phyloP scores from a whole-genome alignment of 2,329 filamentous ascomycete genomes.

The Paracamarosporium sp. region DNA sequence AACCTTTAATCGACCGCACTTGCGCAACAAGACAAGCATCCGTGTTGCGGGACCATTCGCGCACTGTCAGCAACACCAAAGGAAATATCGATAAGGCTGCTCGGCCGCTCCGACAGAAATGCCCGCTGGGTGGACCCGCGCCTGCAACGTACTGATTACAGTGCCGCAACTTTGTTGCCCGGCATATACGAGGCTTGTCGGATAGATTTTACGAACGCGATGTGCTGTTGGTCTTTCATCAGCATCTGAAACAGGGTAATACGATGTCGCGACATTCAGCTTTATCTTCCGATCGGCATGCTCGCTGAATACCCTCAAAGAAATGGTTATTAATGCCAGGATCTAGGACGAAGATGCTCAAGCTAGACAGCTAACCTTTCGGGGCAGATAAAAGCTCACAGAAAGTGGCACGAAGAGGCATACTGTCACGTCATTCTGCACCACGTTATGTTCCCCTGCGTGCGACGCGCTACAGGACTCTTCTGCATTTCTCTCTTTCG shows the following conservation, averaged over 20 bases:
- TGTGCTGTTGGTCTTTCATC: not conserved
- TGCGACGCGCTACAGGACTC: too few relatives aligned
- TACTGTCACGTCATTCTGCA: too few relatives aligned
- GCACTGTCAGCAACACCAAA: not conserved
- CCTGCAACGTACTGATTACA: not conserved
- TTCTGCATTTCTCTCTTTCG: too few relatives aligned
- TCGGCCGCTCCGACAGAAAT: not conserved
- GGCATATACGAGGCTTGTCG: not conserved
- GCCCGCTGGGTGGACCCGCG: not conserved
- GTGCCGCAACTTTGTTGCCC: not conserved
- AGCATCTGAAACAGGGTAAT: not conserved
- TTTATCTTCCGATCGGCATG: too few relatives aligned
- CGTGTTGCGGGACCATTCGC: not conserved
- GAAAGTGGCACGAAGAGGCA: too few relatives aligned
- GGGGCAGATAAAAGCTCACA: too few relatives aligned
- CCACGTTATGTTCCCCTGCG: too few relatives aligned
- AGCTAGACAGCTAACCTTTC: too few relatives aligned
- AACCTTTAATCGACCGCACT: constrained; percentile 5
- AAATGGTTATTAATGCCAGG: too few relatives aligned
- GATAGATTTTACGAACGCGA: not conserved
- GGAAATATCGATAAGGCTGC: not conserved
- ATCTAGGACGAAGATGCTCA: too few relatives aligned
- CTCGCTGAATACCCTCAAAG: too few relatives aligned
- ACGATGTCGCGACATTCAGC: too few relatives aligned
- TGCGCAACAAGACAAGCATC: not conserved